phyloP scores from a whole-genome alignment of 257 asterid species.

The Fraxinus quadrangulata region DNA sequence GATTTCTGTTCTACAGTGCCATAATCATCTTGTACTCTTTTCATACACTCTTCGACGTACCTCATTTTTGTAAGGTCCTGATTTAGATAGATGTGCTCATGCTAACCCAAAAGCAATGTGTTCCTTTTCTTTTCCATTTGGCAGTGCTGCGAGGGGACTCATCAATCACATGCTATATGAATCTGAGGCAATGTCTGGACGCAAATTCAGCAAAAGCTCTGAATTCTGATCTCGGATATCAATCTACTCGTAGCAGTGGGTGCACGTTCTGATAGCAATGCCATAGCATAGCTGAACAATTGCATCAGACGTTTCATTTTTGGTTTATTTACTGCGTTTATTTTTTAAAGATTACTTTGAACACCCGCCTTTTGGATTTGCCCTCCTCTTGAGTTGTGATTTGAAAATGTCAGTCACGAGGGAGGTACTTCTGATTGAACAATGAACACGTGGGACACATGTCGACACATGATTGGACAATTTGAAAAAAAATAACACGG shows the following conservation, averaged over 20 bases:
- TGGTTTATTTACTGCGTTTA: not conserved
- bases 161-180: conserved; percentile 90
- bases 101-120: not conserved
- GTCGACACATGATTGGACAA: no score
- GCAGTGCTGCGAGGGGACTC: conserved; percentile 93
- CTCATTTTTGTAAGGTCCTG: not conserved
- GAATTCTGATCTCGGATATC: conserved; percentile 25
- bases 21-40: not conserved
- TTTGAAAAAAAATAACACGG: no score
- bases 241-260: not conserved
- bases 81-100: not conserved
- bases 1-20: not conserved
- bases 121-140: conserved; percentile 22
- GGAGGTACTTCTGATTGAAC: not conserved
- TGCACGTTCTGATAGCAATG: not conserved
- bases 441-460: not conserved
- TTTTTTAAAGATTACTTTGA: not conserved
- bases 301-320: not conserved
- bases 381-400: not conserved
- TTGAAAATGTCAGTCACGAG: not conserved
- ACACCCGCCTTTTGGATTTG: not conserved
- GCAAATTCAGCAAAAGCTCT: conserved; percentile 61
- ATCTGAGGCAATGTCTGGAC: conserved; percentile 70
- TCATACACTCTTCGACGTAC: not conserved
- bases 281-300: not conserved